Percentiles rank a stretch among this genome's conserved stretches.
phyloP scores from a whole-genome alignment of 352 stramenopile species.

The Phytophthora brassicae region DNA sequence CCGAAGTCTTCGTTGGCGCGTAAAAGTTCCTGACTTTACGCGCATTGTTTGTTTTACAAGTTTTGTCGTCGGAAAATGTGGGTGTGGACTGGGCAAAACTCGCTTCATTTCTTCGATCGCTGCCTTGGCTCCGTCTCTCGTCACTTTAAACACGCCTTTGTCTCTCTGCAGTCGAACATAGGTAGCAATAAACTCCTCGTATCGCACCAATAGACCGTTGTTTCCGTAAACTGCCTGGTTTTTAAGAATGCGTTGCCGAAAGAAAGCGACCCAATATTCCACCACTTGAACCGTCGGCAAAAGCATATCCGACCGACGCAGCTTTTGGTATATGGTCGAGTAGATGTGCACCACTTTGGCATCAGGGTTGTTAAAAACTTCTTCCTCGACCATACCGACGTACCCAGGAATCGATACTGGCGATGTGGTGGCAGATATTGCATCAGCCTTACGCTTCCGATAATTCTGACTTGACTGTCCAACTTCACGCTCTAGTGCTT shows the following conservation, averaged over 20 bases:
- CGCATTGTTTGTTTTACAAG: slow-evolving; percentile 43
- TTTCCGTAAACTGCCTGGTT: slow-evolving; percentile 43
- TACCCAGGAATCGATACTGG: slow-evolving; percentile 45
- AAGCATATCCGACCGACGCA: slow-evolving; percentile 39
- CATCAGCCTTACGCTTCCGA: slow-evolving; percentile 28
- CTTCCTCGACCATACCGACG: slow-evolving; percentile 58
- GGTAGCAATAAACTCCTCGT: slow-evolving; percentile 56
- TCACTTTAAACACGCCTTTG: slow-evolving; percentile 21
- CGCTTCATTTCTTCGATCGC: slow-evolving; percentile 50
- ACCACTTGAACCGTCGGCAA: slow-evolving; percentile 53
- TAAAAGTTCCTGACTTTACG: slow-evolving; percentile 34
- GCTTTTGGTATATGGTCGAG: slow-evolving; percentile 34
- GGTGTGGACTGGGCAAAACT: slow-evolving; percentile 44
- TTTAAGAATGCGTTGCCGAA: slow-evolving; percentile 40
- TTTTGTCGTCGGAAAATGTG: slow-evolving; percentile 45
- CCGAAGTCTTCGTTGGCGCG: slow-evolving; percentile 40
- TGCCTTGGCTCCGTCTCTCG: slow-evolving; percentile 19
- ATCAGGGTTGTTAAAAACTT: slow-evolving; percentile 46
- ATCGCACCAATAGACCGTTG: slow-evolving; percentile 48
- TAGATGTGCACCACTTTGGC: slow-evolving; percentile 43
- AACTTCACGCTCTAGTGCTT: slow-evolving; percentile 34
- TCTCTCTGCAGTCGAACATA: slow-evolving; percentile 38
- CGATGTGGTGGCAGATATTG: slow-evolving; percentile 9
- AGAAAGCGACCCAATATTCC: slow-evolving; percentile 31
- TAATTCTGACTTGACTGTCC: neutral